Evolutionary conservation across 176 grass and related monocot genomes (phyloP).

Genomic region (Sorghum bicolor): Sorghum_bicolor_NCBIv3 NC_012872.2:55276501-55277000

Average conservation of each 20-base stretch:
- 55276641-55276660: conserved; percentile 16
- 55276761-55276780: conserved; percentile 3
- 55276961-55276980: conserved; percentile 15
- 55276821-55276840: not conserved
- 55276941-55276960: conserved; percentile 9
- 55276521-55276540: conserved; percentile 42
- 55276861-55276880: conserved; percentile 87
- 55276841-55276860: conserved; percentile 31
- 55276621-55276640: not conserved
- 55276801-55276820: not conserved
- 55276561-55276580: conserved; percentile 29
- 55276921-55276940: conserved; percentile 30
- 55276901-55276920: conserved; percentile 83
- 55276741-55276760: conserved; percentile 71
- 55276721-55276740: conserved; percentile 71
- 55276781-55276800: not conserved
- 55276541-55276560: conserved; percentile 47
- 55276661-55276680: conserved; percentile 87
- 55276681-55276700: conserved; percentile 93
- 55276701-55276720: conserved; percentile 79
- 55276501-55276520: conserved; percentile 53
- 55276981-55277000: conserved; percentile 8
- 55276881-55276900: conserved; percentile 84
- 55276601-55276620: not conserved
- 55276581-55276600: conserved; percentile 23